Evolutionary conservation across 2,329 filamentous ascomycete species (phyloP), one percentile per base, ranked within the genome.

Genomic region (Colletotrichum sp.): DNA sequence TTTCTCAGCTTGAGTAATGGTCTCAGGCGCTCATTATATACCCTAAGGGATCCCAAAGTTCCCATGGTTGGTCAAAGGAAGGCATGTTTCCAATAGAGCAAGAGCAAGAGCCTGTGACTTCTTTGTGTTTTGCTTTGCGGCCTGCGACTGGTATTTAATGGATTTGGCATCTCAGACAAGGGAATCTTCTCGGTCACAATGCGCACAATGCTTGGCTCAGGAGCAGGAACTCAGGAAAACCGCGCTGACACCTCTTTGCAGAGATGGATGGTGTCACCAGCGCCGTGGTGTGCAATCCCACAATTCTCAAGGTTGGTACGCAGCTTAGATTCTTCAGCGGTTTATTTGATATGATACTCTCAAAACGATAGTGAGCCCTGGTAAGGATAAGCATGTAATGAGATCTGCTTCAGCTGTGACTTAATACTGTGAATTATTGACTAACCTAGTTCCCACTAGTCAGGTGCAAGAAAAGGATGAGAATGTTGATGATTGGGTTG

Each of bases 301-400:
- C 8, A 38, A 8, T 18, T 0, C 2, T 18, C 36, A 18, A 0
- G 8, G 4, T 5, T 8, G 4, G 0, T 3, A 18, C 8, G 8
- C 16, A 38, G 2, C 15, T 38, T 5, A 5, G 36, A 18, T 38
- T 38, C 16, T 9, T 38, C 8, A 8, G 4, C 8, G 8, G 8
- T 38, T 38, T 16, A 38, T 38, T 38, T 8, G 8, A 38, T 18
- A 5, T 38, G 16, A 38, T 38, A 38, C 36, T 38, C 36, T 38
- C 16, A 38, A 38, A 38, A 38, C 7, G 8, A 18, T 8, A 9
- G 4, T 38, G 16, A 38, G 16, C 8, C 32, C 6, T 13, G 8
- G 8, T 38, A 0, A 18, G 15, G 36, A 38, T 18, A 38, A 38
- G 36, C 16, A 38, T 38, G 16, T 9, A 8, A 8, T 38, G 36